These are phyloP conservation scores for Rhodotorula sp. DNA, from an alignment of 1,284 basidiomycete species.

Conservation along the genomic window DNA sequence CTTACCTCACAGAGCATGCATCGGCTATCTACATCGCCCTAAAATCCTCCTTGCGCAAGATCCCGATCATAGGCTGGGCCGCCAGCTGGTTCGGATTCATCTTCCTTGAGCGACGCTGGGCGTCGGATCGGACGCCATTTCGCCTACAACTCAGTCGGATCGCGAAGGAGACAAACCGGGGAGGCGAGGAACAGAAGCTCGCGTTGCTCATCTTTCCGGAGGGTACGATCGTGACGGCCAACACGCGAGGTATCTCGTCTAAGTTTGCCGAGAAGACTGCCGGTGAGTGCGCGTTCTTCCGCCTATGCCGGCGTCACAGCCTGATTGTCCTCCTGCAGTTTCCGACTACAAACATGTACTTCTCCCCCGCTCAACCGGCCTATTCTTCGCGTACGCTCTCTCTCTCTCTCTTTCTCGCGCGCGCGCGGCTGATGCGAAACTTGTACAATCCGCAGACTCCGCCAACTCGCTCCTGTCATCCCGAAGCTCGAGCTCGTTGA, in stretches of 20 bases:
- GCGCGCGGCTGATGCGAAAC: no score
- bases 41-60: constrained; percentile 81
- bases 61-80: constrained; percentile 79
- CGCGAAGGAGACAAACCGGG: neutral
- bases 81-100: constrained; percentile 92
- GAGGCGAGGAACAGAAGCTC: constrained; percentile 12
- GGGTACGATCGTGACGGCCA: constrained; percentile 80
- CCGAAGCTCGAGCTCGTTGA: constrained; percentile 66
- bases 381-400: constrained; percentile 62
- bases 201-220: constrained; percentile 63
- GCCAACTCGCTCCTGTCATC: constrained; percentile 73
- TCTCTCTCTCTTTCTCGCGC: neutral
- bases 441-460: constrained; percentile 61
- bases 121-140: constrained; percentile 19
- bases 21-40: constrained; percentile 79
- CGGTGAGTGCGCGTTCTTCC: constrained; percentile 57
- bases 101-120: constrained; percentile 58
- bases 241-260: constrained; percentile 77
- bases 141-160: constrained; percentile 22
- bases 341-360: constrained; percentile 72
- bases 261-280: constrained; percentile 72
- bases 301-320: no score
- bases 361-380: constrained; percentile 85
- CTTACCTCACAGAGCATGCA: constrained; percentile 38
- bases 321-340: constrained; percentile 4